These are phyloP conservation scores for Colletotrichum sp. DNA, from an alignment of 2,329 filamentous ascomycete genomes.

Conservation along the genomic window DNA sequence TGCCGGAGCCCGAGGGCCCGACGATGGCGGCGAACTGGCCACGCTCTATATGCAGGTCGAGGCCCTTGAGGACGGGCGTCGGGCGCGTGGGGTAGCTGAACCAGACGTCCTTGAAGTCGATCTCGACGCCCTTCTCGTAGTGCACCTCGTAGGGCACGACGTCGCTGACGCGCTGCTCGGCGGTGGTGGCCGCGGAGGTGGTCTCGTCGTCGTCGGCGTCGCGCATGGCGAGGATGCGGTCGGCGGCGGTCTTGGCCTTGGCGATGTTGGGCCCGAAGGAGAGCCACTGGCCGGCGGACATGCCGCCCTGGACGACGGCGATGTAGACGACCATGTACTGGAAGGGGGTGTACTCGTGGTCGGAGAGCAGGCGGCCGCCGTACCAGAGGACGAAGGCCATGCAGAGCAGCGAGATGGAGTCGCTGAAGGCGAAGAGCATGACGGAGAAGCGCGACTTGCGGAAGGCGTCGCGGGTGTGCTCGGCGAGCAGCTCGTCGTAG, in stretches of 20 bases:
- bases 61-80: slow-evolving; percentile 14
- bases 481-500: slow-evolving; percentile 1
- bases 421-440: slow-evolving; percentile 16
- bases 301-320: slow-evolving; percentile 22
- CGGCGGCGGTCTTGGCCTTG: slow-evolving; percentile 21
- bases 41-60: slow-evolving; percentile 37
- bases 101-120: slow-evolving; percentile 25
- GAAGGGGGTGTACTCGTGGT: slow-evolving; percentile 23
- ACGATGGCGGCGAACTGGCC: slow-evolving; percentile 76
- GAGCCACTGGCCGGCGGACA: slow-evolving; percentile 22
- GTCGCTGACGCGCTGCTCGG: not conserved
- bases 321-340: slow-evolving; percentile 25
- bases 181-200: slow-evolving; percentile 23
- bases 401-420: slow-evolving; percentile 16
- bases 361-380: slow-evolving; percentile 17
- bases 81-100: slow-evolving; percentile 19
- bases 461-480: slow-evolving; percentile 14
- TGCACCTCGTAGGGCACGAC: slow-evolving; percentile 11
- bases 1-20: slow-evolving; percentile 56
- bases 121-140: slow-evolving; percentile 25
- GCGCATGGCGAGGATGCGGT: slow-evolving; percentile 19
- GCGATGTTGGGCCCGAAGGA: slow-evolving; percentile 23
- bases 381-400: slow-evolving; percentile 24
- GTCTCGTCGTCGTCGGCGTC: slow-evolving; percentile 45
- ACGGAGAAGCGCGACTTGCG: slow-evolving; percentile 13